Conservation (phyloP, 2,329 filamentous ascomycete genomes). For the Dothistroma pini region DNA sequence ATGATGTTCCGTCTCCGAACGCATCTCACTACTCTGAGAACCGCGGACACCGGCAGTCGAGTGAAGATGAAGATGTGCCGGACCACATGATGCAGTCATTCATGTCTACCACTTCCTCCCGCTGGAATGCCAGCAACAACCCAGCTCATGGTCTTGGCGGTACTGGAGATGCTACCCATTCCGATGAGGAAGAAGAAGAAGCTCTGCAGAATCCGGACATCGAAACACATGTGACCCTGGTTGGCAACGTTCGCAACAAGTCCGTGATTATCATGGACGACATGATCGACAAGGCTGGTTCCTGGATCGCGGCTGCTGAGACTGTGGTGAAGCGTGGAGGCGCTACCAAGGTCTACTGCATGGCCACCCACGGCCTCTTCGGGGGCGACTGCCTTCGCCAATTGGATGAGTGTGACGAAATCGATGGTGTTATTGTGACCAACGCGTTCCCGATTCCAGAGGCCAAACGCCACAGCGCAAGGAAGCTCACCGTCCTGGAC, state of each 20-base stretch:
- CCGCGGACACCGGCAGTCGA: constrained; percentile 42
- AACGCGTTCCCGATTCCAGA: constrained; percentile 92
- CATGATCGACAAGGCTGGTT: constrained; percentile 97
- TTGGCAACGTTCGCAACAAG: constrained; percentile 84
- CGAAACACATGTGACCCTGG: constrained; percentile 96
- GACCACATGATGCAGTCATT: constrained; percentile 82
- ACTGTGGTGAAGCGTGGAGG: constrained; percentile 90
- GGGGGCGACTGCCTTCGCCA: constrained; percentile 85
- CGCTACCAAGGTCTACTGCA: constrained; percentile 93
- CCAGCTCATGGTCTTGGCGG: constrained; percentile 64
- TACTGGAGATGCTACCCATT: constrained; percentile 75
- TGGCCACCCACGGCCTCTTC: constrained; percentile 94
- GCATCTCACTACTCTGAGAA: constrained; percentile 59
- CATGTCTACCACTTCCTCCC: constrained; percentile 75
- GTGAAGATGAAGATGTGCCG: constrained; percentile 54
- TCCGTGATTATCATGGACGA: constrained; percentile 95
- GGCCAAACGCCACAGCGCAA: constrained; percentile 64
- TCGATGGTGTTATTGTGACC: constrained; percentile 90
- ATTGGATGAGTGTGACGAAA: constrained; percentile 87
- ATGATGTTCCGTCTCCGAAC: constrained; percentile 74
- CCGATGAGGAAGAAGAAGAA: constrained; percentile 90
- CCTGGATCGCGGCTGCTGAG: constrained; percentile 96
- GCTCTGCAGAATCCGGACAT: constrained; percentile 73
- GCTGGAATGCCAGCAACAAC: constrained; percentile 41
- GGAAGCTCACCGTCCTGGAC: constrained; percentile 86